Percentiles rank a stretch among this genome's conserved stretches.
Evolutionary conservation across 495 filamentous ascomycete genomes (phyloP).

Genomic region (Filosporella fistucella): DNA sequence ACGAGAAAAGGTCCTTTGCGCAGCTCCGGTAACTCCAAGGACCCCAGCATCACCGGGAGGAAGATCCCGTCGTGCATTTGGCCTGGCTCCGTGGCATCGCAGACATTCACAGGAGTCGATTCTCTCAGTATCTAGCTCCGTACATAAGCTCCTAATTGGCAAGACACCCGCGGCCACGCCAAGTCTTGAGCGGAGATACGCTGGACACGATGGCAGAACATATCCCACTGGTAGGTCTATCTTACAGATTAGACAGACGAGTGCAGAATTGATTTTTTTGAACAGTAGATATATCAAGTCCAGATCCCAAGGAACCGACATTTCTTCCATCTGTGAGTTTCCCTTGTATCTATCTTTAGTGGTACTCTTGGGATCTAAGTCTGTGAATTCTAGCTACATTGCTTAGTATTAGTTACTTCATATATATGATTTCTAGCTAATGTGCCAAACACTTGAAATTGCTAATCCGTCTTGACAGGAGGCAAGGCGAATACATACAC

Average conservation of each 20-base stretch:
- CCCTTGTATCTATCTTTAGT: too few species aligned
- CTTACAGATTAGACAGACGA: background rate
- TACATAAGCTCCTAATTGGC: conserved; percentile 30
- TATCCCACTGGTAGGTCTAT: conserved; percentile 9
- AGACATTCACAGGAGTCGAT: conserved; percentile 30
- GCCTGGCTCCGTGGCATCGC: conserved; percentile 37
- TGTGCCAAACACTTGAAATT: too few species aligned
- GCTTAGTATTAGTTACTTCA: too few species aligned
- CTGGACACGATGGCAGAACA: conserved; percentile 5
- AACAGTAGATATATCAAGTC: conserved; percentile 22
- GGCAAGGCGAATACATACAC: conserved; percentile 42
- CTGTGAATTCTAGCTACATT: too few species aligned
- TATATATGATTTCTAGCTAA: too few species aligned
- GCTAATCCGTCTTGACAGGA: conserved; percentile 38
- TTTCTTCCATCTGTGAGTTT: conserved; percentile 22
- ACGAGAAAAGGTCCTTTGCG: background rate
- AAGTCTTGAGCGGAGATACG: conserved; percentile 4
- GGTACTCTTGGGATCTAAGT: too few species aligned
- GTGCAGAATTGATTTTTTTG: background rate
- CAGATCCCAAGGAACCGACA: conserved; percentile 19
- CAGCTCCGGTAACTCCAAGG: too few species aligned
- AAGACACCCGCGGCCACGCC: conserved; percentile 29
- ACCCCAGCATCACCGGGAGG: conserved; percentile 7
- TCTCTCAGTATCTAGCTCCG: conserved; percentile 32
- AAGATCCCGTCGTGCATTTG: conserved; percentile 27